Percentiles rank a stretch among this genome's conserved stretches.
Conservation (phyloP, 768 basidiomycete species). For the Russula sp. region DNA sequence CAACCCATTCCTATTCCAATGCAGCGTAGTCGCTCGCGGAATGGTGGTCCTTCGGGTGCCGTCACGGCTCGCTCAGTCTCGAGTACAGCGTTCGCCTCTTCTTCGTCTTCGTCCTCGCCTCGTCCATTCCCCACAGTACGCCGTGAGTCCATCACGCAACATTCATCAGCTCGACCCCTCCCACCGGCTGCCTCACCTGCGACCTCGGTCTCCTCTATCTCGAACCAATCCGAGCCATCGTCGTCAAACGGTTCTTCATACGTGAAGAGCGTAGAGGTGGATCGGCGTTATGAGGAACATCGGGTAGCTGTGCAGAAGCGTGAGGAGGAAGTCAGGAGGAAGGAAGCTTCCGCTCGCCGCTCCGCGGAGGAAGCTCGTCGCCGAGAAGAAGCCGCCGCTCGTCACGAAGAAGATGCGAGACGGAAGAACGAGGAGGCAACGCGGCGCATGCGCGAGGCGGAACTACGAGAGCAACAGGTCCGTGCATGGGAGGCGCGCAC, state of each 20-base stretch:
- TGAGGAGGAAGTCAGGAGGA: constrained; percentile 11
- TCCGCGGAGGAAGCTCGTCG: constrained; percentile 13
- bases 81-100: not conserved
- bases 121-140: constrained; percentile 5
- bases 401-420: constrained; percentile 11
- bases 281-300: constrained; percentile 9
- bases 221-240: constrained; percentile 2
- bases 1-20: constrained; percentile 17
- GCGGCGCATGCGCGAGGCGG: constrained; percentile 10
- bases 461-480: constrained; percentile 9
- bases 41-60: not conserved
- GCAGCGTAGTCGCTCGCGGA: constrained; percentile 10
- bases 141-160: constrained; percentile 8
- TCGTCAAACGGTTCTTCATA: not conserved
- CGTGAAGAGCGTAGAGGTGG: not conserved
- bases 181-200: not conserved
- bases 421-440: constrained; percentile 14
- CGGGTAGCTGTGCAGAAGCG: not conserved
- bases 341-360: constrained; percentile 4
- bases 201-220: constrained; percentile 6
- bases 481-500: constrained; percentile 1
- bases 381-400: constrained; percentile 14
- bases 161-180: not conserved
- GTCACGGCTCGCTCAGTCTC: not conserved
- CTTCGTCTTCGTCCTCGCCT: constrained; percentile 1